Evolutionary conservation across 441 rosid genomes (phyloP).

Genomic region (Pelargonium myrrhifolium): DNA sequence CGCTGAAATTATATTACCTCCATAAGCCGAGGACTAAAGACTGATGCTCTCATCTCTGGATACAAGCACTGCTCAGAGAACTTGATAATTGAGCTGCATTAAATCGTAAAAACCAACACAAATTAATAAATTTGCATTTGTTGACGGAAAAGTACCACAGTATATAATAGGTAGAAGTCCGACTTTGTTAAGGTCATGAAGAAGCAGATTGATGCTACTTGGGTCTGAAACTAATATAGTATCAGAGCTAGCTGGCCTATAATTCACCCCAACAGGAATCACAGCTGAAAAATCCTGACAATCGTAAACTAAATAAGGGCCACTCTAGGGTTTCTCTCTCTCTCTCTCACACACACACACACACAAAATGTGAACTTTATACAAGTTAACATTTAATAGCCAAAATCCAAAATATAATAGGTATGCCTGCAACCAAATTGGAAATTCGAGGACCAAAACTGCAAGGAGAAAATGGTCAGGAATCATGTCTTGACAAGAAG

Average conservation of each 20-base stretch:
- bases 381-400: no score
- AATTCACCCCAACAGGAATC: background rate
- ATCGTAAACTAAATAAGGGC: no score
- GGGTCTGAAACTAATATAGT: background rate
- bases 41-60: slow-evolving; percentile 56
- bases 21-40: slow-evolving; percentile 98
- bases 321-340: no score
- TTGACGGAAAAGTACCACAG: background rate
- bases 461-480: background rate
- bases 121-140: background rate
- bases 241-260: background rate
- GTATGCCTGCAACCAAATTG: background rate
- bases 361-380: no score
- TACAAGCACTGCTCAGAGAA: slow-evolving; percentile 78
- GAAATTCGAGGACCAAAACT: background rate
- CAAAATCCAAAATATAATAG: no score
- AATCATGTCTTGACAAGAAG: background rate
- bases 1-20: slow-evolving; percentile 45
- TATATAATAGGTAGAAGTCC: background rate
- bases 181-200: background rate
- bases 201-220: no score
- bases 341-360: no score
- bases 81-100: slow-evolving; percentile 65
- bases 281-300: no score
- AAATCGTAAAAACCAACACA: slow-evolving; percentile 16